Percentiles rank a stretch among this genome's conserved stretches.
These are phyloP conservation scores for Neocatenulostroma microsporum DNA, from an alignment of 2,329 filamentous ascomycete genomes.

Conservation along the genomic window DNA sequence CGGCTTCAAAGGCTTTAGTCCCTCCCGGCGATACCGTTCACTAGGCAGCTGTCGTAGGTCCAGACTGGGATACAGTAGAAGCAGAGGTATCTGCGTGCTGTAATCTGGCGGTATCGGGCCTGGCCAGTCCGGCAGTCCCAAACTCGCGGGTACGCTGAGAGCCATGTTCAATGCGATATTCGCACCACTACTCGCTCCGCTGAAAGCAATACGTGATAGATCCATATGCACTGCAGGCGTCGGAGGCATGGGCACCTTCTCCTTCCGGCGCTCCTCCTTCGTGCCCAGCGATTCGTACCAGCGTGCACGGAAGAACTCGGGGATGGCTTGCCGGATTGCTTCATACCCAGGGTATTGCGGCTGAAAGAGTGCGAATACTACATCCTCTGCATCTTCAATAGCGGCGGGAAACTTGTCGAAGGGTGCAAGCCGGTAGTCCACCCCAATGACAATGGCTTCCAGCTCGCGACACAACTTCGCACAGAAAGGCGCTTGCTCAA, in stretches of 20 bases:
- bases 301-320: constrained; percentile 14
- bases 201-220: constrained; percentile 33
- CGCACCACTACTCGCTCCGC: constrained; percentile 41
- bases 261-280: constrained; percentile 10
- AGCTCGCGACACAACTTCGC: constrained; percentile 39
- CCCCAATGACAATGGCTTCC: constrained; percentile 37
- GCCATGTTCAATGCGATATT: constrained; percentile 42
- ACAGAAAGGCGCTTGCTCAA: constrained; percentile 42
- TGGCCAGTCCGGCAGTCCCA: constrained; percentile 30
- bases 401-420: constrained; percentile 42
- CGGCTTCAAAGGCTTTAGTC: constrained; percentile 27
- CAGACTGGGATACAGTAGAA: constrained; percentile 38
- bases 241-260: constrained; percentile 8
- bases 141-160: constrained; percentile 26
- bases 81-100: constrained; percentile 31
- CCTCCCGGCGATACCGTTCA: constrained; percentile 30
- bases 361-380: constrained; percentile 37
- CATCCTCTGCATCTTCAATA: constrained; percentile 42
- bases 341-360: constrained; percentile 27
- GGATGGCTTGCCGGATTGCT: constrained; percentile 27
- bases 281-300: constrained; percentile 13
- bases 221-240: constrained; percentile 28
- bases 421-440: constrained; percentile 43
- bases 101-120: constrained; percentile 30
- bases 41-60: constrained; percentile 36